Evolutionary conservation across 2,329 filamentous ascomycete species (phyloP), one percentile per base, ranked within the genome.

Genomic region (Ophiostoma himal-ulmi): DNA sequence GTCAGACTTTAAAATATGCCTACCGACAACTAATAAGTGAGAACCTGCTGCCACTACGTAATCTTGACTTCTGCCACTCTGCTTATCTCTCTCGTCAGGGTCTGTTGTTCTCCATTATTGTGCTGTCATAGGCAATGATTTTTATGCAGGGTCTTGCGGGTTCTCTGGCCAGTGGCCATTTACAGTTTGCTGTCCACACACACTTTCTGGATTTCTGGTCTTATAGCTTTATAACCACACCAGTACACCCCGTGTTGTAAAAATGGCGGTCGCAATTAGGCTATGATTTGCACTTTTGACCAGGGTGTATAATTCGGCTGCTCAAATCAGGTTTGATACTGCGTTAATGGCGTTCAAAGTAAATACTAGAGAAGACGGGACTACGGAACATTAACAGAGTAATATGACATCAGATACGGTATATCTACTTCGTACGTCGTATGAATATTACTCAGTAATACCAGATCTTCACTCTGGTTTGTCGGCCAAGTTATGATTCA

Each of bases 71-170:
- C 17, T 48, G 44, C 44, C 44, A 48, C 44, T 48, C 52, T 48
- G n/a, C 13, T 11, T n/a, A 26, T 22, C 52, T 26, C 11, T 57
- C 52, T 57, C 22, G 5, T 57, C 52, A 48, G 44, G 44, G 44
- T 48, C 44, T 48, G 30, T 17, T n/a, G 44, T 20, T 20, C 44
- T 20, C 44, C 17, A 39, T 39, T 48, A 48, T 48, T 48, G 44
- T 57, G 52, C 22, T 57, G 52, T 57, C 52, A 57, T 48, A 17
- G 41, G 41, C 44, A 57, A 7, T 57, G 52, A 8, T 26, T 48
- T 20, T 54, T 57, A 57, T 57, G 52, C 52, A 57, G 52, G 52
- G 52, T 57, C 52, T 57, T 57, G 52, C 52, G 52, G 52, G 52
- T 57, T 39, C 37, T 8, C 37, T 39, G 37, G 37, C 37, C 37